Conservation (phyloP, 2,329 filamentous ascomycete species). For the Aspergillus fumigatus region DNA sequence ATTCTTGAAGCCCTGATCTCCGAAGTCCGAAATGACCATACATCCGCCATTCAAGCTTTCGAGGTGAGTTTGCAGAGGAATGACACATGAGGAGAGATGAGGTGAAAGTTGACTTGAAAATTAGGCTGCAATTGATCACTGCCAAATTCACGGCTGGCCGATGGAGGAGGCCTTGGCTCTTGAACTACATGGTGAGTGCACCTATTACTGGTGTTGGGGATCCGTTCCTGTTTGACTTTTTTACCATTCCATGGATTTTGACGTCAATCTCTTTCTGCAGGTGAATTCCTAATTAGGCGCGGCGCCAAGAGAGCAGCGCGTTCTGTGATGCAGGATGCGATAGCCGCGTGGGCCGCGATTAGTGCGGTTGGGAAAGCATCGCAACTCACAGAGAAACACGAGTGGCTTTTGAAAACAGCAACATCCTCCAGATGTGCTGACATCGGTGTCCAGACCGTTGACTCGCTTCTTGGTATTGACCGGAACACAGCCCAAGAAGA, state of each 20-base stretch:
- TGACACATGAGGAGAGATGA: neutral
- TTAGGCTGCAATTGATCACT: slow-evolving; percentile 57
- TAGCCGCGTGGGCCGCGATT: slow-evolving; percentile 56
- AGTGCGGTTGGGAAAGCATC: slow-evolving; percentile 56
- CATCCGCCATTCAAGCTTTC: slow-evolving; percentile 40
- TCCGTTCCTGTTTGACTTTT: neutral
- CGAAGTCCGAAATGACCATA: slow-evolving; percentile 46
- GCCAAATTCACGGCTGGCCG: slow-evolving; percentile 53
- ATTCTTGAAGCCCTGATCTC: slow-evolving; percentile 53
- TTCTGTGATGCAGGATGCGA: slow-evolving; percentile 53
- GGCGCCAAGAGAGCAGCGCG: slow-evolving; percentile 57
- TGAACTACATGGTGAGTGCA: slow-evolving; percentile 52
- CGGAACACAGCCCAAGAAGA: slow-evolving; percentile 29
- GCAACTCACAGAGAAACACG: slow-evolving; percentile 55
- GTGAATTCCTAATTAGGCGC: slow-evolving; percentile 53
- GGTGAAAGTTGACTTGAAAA: slow-evolving; percentile 23
- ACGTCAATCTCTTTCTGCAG: slow-evolving; percentile 12
- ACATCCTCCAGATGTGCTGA: slow-evolving; percentile 50
- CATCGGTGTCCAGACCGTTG: slow-evolving; percentile 53
- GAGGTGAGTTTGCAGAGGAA: slow-evolving; percentile 23
- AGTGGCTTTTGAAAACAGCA: slow-evolving; percentile 56
- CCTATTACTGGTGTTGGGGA: neutral
- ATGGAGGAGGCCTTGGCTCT: slow-evolving; percentile 57
- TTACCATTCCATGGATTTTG: neutral
- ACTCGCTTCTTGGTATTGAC: slow-evolving; percentile 43